These are phyloP conservation scores for Aspergillus panamensis DNA, from an alignment of 495 filamentous ascomycete genomes.

Conservation along the genomic window DNA sequence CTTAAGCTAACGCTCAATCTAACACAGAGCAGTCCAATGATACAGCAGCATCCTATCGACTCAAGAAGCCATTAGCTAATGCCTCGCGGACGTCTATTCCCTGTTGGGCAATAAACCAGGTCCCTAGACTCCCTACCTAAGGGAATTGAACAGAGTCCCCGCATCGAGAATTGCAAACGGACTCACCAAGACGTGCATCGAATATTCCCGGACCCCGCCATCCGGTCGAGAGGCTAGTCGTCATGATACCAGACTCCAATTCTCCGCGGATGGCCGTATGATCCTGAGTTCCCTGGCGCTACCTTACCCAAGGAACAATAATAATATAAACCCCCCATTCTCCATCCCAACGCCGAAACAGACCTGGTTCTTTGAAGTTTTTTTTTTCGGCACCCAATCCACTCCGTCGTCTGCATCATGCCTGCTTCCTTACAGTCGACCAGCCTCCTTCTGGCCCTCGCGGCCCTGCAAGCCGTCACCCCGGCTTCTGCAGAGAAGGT, in stretches of 20 bases:
- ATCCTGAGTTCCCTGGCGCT: background rate
- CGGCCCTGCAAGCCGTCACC: slow-evolving; percentile 26
- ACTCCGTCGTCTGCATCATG: slow-evolving; percentile 23
- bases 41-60: background rate
- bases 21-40: background rate
- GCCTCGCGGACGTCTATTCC: background rate
- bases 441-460: slow-evolving; percentile 30
- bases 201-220: background rate
- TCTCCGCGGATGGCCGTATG: background rate
- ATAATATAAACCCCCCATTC: no score
- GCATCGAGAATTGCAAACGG: background rate
- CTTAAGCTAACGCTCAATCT: no score
- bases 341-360: no score
- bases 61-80: background rate
- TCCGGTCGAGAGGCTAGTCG: background rate
- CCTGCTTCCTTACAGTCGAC: slow-evolving; percentile 28
- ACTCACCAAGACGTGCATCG: background rate
- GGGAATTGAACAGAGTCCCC: no score
- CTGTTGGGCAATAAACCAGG: background rate
- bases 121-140: background rate
- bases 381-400: background rate
- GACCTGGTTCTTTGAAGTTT: background rate
- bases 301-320: no score
- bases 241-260: background rate
- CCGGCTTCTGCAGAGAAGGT: slow-evolving; percentile 55